Percentiles rank a stretch among this genome's conserved stretches.
Evolutionary conservation across 2,329 filamentous ascomycete genomes (phyloP).

Genomic region (Fusarium sp.): DNA sequence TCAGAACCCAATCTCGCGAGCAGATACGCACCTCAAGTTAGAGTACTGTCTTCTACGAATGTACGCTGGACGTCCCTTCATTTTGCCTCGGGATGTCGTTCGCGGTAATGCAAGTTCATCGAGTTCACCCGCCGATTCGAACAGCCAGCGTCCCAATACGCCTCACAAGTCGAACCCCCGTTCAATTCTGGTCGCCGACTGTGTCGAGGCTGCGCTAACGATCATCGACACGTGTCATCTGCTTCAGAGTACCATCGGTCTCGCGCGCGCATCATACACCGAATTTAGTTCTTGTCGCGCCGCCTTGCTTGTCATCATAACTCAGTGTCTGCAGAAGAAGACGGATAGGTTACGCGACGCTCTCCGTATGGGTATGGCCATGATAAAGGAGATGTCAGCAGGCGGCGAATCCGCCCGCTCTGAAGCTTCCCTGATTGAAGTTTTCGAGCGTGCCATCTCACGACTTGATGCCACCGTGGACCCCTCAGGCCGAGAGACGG

Average conservation of each 20-base stretch:
- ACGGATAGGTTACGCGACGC: slow-evolving; percentile 55
- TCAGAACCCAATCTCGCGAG: slow-evolving; percentile 53
- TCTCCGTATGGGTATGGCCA: slow-evolving; percentile 58
- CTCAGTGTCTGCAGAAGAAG: slow-evolving; percentile 51
- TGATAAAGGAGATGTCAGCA: slow-evolving; percentile 63
- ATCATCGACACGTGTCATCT: slow-evolving; percentile 60
- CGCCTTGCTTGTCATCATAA: slow-evolving; percentile 59
- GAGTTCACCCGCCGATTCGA: slow-evolving; percentile 46
- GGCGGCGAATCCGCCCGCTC: slow-evolving; percentile 62
- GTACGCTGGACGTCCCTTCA: slow-evolving; percentile 63
- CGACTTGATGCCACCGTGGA: slow-evolving; percentile 56
- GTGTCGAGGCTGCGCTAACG: slow-evolving; percentile 61
- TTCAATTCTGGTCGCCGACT: slow-evolving; percentile 58
- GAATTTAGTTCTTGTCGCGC: slow-evolving; percentile 65
- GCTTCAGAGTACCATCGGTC: slow-evolving; percentile 60
- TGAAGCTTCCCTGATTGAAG: slow-evolving; percentile 62
- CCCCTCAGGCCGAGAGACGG: slow-evolving; percentile 53
- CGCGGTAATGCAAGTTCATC: slow-evolving; percentile 43
- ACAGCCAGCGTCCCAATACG: slow-evolving; percentile 42
- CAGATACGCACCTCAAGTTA: slow-evolving; percentile 60
- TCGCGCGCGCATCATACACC: slow-evolving; percentile 64
- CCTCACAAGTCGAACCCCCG: slow-evolving; percentile 46
- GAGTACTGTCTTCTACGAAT: slow-evolving; percentile 63
- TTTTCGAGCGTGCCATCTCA: slow-evolving; percentile 58
- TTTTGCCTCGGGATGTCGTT: slow-evolving; percentile 51